phyloP scores from a whole-genome alignment of 2,329 filamentous ascomycete genomes.

The Fusarium newnesense region DNA sequence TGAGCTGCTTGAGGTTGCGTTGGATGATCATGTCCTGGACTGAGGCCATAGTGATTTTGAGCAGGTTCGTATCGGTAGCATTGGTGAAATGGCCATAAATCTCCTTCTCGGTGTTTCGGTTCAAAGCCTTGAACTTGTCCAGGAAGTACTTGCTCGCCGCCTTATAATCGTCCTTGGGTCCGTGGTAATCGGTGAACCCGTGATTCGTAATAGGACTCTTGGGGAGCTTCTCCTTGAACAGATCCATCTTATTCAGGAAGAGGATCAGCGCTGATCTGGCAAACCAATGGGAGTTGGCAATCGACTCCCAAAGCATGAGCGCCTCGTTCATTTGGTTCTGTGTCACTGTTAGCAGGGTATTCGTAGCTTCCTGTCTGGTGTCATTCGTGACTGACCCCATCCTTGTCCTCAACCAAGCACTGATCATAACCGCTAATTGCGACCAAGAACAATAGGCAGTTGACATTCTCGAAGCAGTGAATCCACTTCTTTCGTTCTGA shows the following conservation, averaged over 20 bases:
- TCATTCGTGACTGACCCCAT: conserved; percentile 75
- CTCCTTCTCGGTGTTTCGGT: conserved; percentile 73
- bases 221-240: conserved; percentile 81
- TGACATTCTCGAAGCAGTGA: conserved; percentile 94
- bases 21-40: conserved; percentile 91
- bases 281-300: conserved; percentile 89
- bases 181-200: conserved; percentile 82
- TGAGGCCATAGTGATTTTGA: conserved; percentile 87
- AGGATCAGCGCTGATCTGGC: conserved; percentile 83
- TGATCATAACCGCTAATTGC: conserved; percentile 97
- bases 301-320: conserved; percentile 86
- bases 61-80: conserved; percentile 74
- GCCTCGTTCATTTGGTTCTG: conserved; percentile 94
- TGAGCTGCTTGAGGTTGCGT: conserved; percentile 82
- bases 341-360: conserved; percentile 15
- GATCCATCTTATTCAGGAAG: conserved; percentile 89
- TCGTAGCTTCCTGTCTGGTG: background rate
- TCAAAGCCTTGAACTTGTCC: conserved; percentile 81
- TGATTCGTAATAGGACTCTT: conserved; percentile 77
- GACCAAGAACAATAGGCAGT: conserved; percentile 91
- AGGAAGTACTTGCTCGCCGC: conserved; percentile 83
- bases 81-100: conserved; percentile 73
- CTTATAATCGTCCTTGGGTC: conserved; percentile 76
- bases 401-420: conserved; percentile 94
- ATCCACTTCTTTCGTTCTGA: conserved; percentile 98